A percentile compares a stretch with the other conserved stretches of the same genome.
Evolutionary conservation across 345 rosid species (phyloP).

Genomic region (Eucalyptus curtisii): DNA sequence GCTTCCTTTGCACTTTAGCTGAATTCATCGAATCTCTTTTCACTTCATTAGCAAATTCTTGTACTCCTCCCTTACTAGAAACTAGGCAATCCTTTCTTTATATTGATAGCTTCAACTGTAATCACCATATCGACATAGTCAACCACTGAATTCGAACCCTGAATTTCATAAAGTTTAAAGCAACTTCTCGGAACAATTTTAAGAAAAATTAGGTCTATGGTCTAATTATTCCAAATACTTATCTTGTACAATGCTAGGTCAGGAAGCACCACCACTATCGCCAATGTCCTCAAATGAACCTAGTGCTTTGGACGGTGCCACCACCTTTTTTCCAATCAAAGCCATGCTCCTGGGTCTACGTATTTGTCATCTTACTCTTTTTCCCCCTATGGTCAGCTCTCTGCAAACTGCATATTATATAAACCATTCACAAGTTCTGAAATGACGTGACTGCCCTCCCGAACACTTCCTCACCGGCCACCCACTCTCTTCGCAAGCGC

Average conservation of each 20-base stretch:
- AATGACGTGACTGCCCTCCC: not conserved
- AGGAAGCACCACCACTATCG: not conserved
- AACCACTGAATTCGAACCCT: not conserved
- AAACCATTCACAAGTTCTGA: not conserved
- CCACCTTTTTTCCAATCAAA: not conserved
- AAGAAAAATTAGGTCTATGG: not conserved
- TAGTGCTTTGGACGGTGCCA: constrained; percentile 5
- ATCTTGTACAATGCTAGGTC: not conserved
- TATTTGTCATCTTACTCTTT: not conserved
- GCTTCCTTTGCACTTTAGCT: not conserved
- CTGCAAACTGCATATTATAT: not conserved
- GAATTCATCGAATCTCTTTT: not conserved
- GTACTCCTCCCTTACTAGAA: not conserved
- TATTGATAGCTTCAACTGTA: not conserved
- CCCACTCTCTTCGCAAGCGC: not conserved
- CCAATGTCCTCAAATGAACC: not conserved
- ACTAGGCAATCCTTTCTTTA: not conserved
- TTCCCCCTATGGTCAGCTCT: not conserved
- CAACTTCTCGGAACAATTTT: not conserved
- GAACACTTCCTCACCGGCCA: not conserved
- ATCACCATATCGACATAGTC: not conserved
- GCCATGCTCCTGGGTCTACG: not conserved
- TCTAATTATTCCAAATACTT: not conserved
- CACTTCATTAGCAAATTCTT: not conserved
- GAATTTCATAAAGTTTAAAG: not conserved